Evolutionary conservation across 225 moss, liverwort and hornwort species (phyloP), one percentile per base, ranked within the genome.

Genomic region (Neckera pumila): DNA sequence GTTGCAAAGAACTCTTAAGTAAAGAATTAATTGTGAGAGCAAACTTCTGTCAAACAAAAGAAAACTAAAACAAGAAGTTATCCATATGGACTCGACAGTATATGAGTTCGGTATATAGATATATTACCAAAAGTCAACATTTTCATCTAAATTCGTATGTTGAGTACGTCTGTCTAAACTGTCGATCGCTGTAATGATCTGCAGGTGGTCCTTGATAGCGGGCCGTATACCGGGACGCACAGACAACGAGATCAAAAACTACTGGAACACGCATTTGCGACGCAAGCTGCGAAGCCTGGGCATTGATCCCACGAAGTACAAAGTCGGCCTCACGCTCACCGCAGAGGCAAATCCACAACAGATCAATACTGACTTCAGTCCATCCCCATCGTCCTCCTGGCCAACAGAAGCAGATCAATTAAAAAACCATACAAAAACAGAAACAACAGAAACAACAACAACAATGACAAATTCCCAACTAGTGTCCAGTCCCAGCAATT

Each of bases 181-280:
- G 42, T 77, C n/a, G 56, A 77, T 58, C 20, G 42, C 30, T 45
- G 60, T 45, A 6, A 43, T 12, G 23, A 25, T 34, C 25, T 62
- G 64, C 78, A 93, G 93, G 85, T 93, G 93, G 93, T 90, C 91
- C 25, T 76, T 93, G 75, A 92, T 92, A 57, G 90, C 93, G 12
- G 91, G 91, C 6, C 91, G 93, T 18, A 90, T 93, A 66, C 91
- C 91, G 1, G 86, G 93, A 1, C 93, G 93, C 75, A 92, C 93
- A 8, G 93, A 78, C 78, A 78, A 78, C 26, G 56, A 78, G 43
- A 89, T 93, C 11, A 93, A 93, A 56, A 93, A 93, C 30, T 56
- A 93, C 86, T 93, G 93, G 93, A 93, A 93, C 83, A 83, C 91
- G 14, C 93, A 92, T 38, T 58, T 93, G 69, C 85, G 57, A 42